A percentile compares a stretch with the other conserved stretches of the same genome.
These are phyloP conservation scores for Cladophialophora chaetospira DNA, from an alignment of 2,329 filamentous ascomycete species.

Conservation along the genomic window DNA sequence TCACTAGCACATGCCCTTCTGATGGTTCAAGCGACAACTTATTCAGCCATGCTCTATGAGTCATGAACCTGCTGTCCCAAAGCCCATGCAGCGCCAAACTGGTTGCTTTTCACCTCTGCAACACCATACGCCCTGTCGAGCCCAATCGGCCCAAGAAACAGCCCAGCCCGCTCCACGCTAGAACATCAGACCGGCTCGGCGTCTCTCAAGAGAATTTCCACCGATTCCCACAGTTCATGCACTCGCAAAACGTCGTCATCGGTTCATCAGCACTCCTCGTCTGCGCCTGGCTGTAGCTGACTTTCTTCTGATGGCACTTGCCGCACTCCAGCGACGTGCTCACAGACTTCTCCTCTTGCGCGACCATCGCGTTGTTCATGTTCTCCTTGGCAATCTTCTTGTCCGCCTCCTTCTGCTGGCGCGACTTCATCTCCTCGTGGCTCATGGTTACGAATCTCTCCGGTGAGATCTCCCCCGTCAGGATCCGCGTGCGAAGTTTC, in stretches of 20 bases:
- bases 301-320: slow-evolving; percentile 90
- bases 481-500: slow-evolving; percentile 72
- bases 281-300: slow-evolving; percentile 95
- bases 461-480: slow-evolving; percentile 71
- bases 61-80: too few relatives aligned
- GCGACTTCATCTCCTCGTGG: slow-evolving; percentile 87
- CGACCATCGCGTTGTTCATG: slow-evolving; percentile 95
- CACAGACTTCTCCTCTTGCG: slow-evolving; percentile 87
- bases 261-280: slow-evolving; percentile 95
- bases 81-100: too few relatives aligned
- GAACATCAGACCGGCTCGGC: neutral
- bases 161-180: neutral
- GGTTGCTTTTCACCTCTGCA: too few relatives aligned
- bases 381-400: slow-evolving; percentile 82
- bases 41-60: too few relatives aligned
- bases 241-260: slow-evolving; percentile 54
- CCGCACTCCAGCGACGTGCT: slow-evolving; percentile 84
- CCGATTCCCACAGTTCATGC: slow-evolving; percentile 51
- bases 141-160: neutral
- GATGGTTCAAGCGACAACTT: too few relatives aligned
- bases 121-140: neutral
- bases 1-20: too few relatives aligned
- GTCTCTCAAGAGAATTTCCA: slow-evolving; percentile 41
- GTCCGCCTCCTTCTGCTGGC: slow-evolving; percentile 75
- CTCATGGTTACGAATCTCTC: slow-evolving; percentile 81